phyloP scores from a whole-genome alignment of 768 basidiomycete genomes.

The Filobasidium wieringae region DNA sequence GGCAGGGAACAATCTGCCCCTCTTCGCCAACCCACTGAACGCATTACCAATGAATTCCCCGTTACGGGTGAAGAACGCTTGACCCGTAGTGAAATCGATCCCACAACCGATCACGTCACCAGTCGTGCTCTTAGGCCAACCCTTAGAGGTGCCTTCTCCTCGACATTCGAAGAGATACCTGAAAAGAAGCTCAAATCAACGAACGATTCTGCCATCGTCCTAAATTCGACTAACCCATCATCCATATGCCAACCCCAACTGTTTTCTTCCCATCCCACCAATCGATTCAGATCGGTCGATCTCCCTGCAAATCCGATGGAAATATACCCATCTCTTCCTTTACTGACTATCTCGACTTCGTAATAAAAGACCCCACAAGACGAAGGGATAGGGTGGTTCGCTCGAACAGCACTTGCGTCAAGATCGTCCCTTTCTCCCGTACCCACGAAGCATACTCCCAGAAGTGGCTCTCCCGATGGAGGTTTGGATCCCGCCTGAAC shows the following conservation, averaged over 20 bases:
- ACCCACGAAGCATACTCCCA: conserved; percentile 17
- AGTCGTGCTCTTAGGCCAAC: conserved; percentile 26
- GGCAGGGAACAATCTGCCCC: conserved; percentile 65
- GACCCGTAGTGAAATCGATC: conserved; percentile 65
- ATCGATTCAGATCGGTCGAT: conserved; percentile 19
- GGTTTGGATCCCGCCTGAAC: too few species aligned
- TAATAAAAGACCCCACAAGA: conserved; percentile 90
- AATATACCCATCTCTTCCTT: conserved; percentile 58
- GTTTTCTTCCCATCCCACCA: conserved; percentile 38
- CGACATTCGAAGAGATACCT: conserved; percentile 9
- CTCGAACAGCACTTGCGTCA: conserved; percentile 73
- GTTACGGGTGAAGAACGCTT: conserved; percentile 83
- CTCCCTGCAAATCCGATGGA: conserved; percentile 42
- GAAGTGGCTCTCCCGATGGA: conserved; percentile 11
- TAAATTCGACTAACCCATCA: conserved; percentile 30
- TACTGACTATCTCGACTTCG: conserved; percentile 72
- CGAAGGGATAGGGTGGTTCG: conserved; percentile 63
- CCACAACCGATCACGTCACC: conserved; percentile 87
- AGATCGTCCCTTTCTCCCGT: conserved; percentile 37
- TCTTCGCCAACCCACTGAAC: conserved; percentile 3
- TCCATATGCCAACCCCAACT: conserved; percentile 39
- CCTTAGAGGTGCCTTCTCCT: conserved; percentile 11
- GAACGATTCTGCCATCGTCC: too few species aligned
- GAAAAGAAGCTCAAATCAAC: neutral
- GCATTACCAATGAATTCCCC: conserved; percentile 43